A percentile compares a stretch with the other conserved stretches of the same genome.
Evolutionary conservation across 108 stramenopile genomes (phyloP).

Genomic region (Skeletonema marinoi): DNA sequence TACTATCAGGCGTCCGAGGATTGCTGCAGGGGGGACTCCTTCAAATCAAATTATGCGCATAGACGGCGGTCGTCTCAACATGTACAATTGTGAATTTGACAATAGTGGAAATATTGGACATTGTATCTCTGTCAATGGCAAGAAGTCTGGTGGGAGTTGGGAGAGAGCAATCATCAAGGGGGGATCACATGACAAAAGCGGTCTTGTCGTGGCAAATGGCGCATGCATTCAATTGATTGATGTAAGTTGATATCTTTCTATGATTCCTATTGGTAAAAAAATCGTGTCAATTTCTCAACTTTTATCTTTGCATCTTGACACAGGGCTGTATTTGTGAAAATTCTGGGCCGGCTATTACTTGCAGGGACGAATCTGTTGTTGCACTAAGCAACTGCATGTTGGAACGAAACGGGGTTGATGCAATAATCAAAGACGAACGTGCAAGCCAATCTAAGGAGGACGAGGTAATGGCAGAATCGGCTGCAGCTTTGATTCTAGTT

Average conservation of each 20-base stretch:
- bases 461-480: background rate
- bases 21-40: conserved; percentile 39
- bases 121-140: conserved; percentile 21
- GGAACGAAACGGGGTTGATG: background rate
- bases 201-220: conserved; percentile 26
- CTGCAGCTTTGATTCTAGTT: background rate
- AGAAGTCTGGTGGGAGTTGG: conserved; percentile 32
- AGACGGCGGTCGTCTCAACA: conserved; percentile 56
- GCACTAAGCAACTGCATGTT: background rate
- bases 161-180: conserved; percentile 33
- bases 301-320: background rate
- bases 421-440: background rate
- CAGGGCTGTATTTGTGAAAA: background rate
- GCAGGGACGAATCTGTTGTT: background rate
- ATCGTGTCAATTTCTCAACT: background rate
- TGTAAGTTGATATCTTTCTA: conserved; percentile 14
- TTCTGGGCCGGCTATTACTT: background rate
- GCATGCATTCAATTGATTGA: conserved; percentile 25
- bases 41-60: conserved; percentile 57
- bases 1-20: conserved; percentile 77
- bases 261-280: background rate
- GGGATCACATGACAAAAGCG: conserved; percentile 16
- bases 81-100: conserved; percentile 70
- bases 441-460: background rate
- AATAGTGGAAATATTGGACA: conserved; percentile 63